Evolutionary conservation across 1,284 basidiomycete genomes (phyloP), one percentile per base, ranked within the genome.

Genomic region (Apiotrichum domesticum): DNA sequence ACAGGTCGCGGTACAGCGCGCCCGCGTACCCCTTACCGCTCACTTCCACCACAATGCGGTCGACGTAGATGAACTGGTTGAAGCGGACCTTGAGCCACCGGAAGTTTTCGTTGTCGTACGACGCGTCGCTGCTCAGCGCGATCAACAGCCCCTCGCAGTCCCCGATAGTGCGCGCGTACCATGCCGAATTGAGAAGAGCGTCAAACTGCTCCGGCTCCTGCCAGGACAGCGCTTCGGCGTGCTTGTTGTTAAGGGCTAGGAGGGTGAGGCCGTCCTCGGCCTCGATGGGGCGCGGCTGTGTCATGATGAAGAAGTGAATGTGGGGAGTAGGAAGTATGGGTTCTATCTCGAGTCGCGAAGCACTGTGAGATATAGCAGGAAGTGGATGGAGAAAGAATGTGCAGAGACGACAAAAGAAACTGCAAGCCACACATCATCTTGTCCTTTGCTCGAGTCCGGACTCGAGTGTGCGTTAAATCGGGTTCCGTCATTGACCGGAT

Each of bases 81-180:
- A 33, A 52, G 29, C 39, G 50, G 6, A 42, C 35, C 46, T 45
- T 46, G 51, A 52, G 46, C 57, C 57, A 59, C 37, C 33, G 29
- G 32, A 59, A 55, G 54, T 59, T 59, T 34, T 40, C 46, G 32
- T 59, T 59, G 42, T 53, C 51, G 54, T 59, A 59, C 4, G 35
- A 13, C 11, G 53, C 50, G 9, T 35, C 29, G 6, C 55, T 8
- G 50, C 52, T 54, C 21, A 59, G 48, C 1, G 46, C 37, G 15
- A 59, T 35, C 2, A 59, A 46, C 7, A 59, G 50, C 3, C 49
- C 54, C 33, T 41, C 15, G 29, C 21, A 6, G 50, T 48, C 49
- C n/a, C 57, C 57, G 29, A 59, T 32, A 7, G 54, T 59, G 32
- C 57, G 54, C 21, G 51, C 39, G 51, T 52, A 35, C 35, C 41